phyloP scores from a whole-genome alignment of 164 flowering plant species.

The Taxillus chinensis region DNA sequence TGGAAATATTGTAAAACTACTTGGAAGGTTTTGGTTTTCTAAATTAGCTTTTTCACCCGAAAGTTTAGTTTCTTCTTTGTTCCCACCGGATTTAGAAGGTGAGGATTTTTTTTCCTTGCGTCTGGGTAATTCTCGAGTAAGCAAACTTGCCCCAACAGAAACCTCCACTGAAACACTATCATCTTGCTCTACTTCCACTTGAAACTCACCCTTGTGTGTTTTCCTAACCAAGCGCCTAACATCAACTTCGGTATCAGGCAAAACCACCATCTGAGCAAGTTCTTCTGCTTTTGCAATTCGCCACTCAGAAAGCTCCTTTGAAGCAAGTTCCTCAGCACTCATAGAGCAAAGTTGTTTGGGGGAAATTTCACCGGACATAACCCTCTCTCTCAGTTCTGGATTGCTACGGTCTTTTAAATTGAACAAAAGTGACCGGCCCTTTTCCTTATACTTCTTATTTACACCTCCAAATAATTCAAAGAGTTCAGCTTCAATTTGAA shows the following conservation, averaged over 20 bases:
- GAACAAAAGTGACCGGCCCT: conserved; percentile 87
- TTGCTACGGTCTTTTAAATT: conserved; percentile 88
- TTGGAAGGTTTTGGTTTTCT: conserved; percentile 18
- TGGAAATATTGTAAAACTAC: conserved; percentile 36
- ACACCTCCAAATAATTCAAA: conserved; percentile 92
- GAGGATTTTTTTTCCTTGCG: conserved; percentile 16
- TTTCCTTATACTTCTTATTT: conserved; percentile 93
- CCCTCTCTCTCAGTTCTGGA: conserved; percentile 87
- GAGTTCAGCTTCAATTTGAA: conserved; percentile 72
- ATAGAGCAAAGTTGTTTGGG: conserved; percentile 83
- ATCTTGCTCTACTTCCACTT: conserved; percentile 72
- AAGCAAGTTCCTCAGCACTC: conserved; percentile 99
- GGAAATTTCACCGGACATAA: conserved; percentile 72
- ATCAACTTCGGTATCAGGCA: conserved; percentile 79
- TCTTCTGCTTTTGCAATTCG: conserved; percentile 97
- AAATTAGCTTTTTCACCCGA: conserved; percentile 17
- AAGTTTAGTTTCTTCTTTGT: conserved; percentile 9
- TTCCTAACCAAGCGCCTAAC: conserved; percentile 88
- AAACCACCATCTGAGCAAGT: conserved; percentile 83
- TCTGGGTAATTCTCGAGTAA: conserved; percentile 21
- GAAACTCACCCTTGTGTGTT: conserved; percentile 96
- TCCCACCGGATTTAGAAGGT: conserved; percentile 17
- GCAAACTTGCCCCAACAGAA: conserved; percentile 37
- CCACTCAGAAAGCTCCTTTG: conserved; percentile 94
- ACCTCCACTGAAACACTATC: conserved; percentile 60